Conservation (phyloP, 495 filamentous ascomycete species). For the Hyaloscypha hepaticicola region DNA sequence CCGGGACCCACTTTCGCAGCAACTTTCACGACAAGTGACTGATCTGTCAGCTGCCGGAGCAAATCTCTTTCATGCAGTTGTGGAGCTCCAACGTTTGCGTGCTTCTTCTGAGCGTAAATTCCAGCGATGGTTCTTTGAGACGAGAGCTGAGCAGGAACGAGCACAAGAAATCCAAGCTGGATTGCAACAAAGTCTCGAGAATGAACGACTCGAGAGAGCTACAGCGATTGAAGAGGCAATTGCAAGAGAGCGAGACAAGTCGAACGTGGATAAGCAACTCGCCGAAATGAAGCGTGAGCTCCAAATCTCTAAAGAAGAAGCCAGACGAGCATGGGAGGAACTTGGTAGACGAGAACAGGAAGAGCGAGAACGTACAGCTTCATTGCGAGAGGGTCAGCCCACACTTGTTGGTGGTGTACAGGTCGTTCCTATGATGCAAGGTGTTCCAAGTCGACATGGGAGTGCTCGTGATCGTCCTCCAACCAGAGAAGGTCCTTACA, state of each 20-base stretch:
- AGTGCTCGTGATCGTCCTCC: slow-evolving; percentile 38
- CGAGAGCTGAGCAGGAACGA: slow-evolving; percentile 81
- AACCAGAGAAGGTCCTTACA: slow-evolving; percentile 47
- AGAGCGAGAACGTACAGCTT: slow-evolving; percentile 85
- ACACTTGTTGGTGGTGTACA: slow-evolving; percentile 91
- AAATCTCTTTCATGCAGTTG: slow-evolving; percentile 96
- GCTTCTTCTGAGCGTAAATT: slow-evolving; percentile 97
- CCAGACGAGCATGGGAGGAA: slow-evolving; percentile 95
- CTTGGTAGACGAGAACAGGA: slow-evolving; percentile 91
- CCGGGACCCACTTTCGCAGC: slow-evolving; percentile 76
- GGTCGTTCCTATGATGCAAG: slow-evolving; percentile 91
- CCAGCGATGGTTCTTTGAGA: slow-evolving; percentile 98
- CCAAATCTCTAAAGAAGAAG: slow-evolving; percentile 93
- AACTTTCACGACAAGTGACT: slow-evolving; percentile 89
- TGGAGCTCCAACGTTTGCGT: slow-evolving; percentile 92
- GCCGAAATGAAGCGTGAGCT: slow-evolving; percentile 87
- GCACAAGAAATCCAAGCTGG: slow-evolving; percentile 81
- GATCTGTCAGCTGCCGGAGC: slow-evolving; percentile 95
- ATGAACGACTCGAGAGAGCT: slow-evolving; percentile 67
- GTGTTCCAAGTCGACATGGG: slow-evolving; percentile 65
- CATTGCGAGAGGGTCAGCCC: slow-evolving; percentile 81
- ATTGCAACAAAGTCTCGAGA: slow-evolving; percentile 67
- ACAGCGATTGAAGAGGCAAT: slow-evolving; percentile 63
- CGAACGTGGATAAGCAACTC: slow-evolving; percentile 70
- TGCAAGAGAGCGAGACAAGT: slow-evolving; percentile 57